Percentiles rank a stretch among this genome's conserved stretches.
phyloP scores from a whole-genome alignment of 2,329 filamentous ascomycete genomes.

The Hirsutella rhossiliensis region DNA sequence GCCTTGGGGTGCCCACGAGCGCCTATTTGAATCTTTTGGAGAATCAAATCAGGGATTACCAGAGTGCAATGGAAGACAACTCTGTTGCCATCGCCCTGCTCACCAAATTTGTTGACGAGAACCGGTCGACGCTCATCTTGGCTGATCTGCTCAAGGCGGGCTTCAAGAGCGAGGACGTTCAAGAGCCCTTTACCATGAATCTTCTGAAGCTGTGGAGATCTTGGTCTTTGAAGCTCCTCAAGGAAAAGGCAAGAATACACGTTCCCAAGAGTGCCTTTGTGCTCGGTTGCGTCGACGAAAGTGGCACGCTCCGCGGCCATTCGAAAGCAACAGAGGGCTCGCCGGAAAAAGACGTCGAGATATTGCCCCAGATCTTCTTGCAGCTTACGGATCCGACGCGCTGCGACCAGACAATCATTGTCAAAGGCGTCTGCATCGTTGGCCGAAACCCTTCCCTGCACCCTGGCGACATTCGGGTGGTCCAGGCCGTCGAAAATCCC shows the following conservation, averaged over 20 bases:
- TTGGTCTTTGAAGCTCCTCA: constrained; percentile 81
- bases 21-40: constrained; percentile 58
- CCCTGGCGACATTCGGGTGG: constrained; percentile 81
- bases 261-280: constrained; percentile 78
- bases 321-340: constrained; percentile 31
- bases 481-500: constrained; percentile 66
- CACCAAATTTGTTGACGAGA: constrained; percentile 69
- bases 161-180: constrained; percentile 50
- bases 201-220: constrained; percentile 74
- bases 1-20: constrained; percentile 56
- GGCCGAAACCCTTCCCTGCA: constrained; percentile 91
- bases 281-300: constrained; percentile 83
- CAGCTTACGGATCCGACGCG: constrained; percentile 55
- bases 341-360: constrained; percentile 29
- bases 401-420: constrained; percentile 44
- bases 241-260: constrained; percentile 80
- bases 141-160: constrained; percentile 67
- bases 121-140: constrained; percentile 63
- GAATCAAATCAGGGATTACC: constrained; percentile 54
- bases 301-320: constrained; percentile 60
- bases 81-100: constrained; percentile 55
- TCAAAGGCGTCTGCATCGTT: constrained; percentile 69
- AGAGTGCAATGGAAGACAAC: constrained; percentile 56
- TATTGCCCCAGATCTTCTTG: constrained; percentile 77
- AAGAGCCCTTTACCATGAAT: constrained; percentile 74